Conservation (phyloP, 495 filamentous ascomycete genomes). For the Podospora appendiculata region DNA sequence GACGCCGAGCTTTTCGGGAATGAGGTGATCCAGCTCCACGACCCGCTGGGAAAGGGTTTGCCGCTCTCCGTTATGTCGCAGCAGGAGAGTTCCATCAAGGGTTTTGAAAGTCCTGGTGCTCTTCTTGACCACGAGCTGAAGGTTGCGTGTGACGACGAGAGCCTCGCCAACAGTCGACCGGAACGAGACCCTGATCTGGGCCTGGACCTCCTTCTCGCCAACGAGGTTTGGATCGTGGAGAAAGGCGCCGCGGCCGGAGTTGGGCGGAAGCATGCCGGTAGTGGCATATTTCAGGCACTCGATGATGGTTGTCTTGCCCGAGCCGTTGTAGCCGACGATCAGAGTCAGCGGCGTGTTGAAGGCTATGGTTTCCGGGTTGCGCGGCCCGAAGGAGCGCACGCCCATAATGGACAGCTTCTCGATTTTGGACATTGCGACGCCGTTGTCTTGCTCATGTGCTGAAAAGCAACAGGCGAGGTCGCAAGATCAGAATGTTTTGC, state of each 20-base stretch:
- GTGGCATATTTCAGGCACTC: constrained; percentile 98
- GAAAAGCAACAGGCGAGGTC: too few species aligned
- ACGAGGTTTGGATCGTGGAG: constrained; percentile 92
- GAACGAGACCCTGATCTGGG: constrained; percentile 87
- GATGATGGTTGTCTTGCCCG: constrained; percentile 97
- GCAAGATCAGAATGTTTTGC: not conserved
- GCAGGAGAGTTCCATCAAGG: constrained; percentile 67
- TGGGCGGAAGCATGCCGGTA: constrained; percentile 86
- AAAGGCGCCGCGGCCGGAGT: constrained; percentile 90
- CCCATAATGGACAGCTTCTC: constrained; percentile 84
- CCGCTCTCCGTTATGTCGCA: constrained; percentile 74
- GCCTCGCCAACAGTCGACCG: constrained; percentile 63
- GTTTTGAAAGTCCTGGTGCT: constrained; percentile 63
- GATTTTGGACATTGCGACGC: constrained; percentile 57
- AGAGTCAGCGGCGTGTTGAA: constrained; percentile 88
- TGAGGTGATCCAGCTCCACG: constrained; percentile 69
- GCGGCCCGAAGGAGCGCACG: constrained; percentile 85
- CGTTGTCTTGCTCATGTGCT: constrained; percentile 1
- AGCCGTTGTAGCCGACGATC: constrained; percentile 95
- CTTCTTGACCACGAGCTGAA: constrained; percentile 85
- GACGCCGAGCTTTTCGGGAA: constrained; percentile 85
- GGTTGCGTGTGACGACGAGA: constrained; percentile 71
- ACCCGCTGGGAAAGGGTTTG: constrained; percentile 68
- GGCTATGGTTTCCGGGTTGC: constrained; percentile 68
- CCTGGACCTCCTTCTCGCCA: constrained; percentile 83